Base-by-base conservation (phyloP, 768 basidiomycete species). In the Cytidiella melzeri region DNA sequence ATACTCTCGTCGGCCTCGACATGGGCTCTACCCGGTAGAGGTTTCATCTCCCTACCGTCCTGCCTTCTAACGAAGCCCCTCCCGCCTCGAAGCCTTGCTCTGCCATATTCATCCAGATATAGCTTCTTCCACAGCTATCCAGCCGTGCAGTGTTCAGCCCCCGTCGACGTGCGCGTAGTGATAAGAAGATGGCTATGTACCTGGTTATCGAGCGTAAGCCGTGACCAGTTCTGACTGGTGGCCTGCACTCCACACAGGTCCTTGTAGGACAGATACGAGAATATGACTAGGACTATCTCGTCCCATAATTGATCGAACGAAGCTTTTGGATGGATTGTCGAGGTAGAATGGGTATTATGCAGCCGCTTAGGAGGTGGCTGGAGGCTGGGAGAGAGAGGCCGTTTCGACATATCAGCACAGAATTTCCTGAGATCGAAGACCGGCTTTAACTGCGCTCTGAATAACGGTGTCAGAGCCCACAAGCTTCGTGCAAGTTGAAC, bases 281-380 rank as follows among this genome's bases (percentile, higher is more conserved):
- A 86, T 47, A 90, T 80, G 58, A 72, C 75, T 19, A 90, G 69
- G 41, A 88, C 69, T 41, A 91, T 76, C 66, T 91, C 87, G 57
- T 91, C 88, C 60, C 80, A 90, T 38, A 90, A 66, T 3, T 75
- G 69, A 48, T 65, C 70, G 53, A 83, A 76, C 57, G 86, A 79
- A 13, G 69, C 39, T 23, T 52, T 41, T 4, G 47, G 56, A 24
- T 52, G 48, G 26, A 47, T 51, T 2, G 48, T 50, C 23, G 53
- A 54, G 46, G 41, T 15, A 28, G 47, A 38, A 41, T 41, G 43
- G 57, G 55, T 39, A 15, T 55, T 62, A 55, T 77, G 79, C 10
- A 72, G 55, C 21, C 83, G 80, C 64, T 86, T 88, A 41, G 80
- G 55, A 12, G 75, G 71, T 13, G 80, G 82, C n/a, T 83, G 63